Base-by-base conservation (phyloP, 1,284 basidiomycete genomes). In the Ceratobasidium sp. region DNA sequence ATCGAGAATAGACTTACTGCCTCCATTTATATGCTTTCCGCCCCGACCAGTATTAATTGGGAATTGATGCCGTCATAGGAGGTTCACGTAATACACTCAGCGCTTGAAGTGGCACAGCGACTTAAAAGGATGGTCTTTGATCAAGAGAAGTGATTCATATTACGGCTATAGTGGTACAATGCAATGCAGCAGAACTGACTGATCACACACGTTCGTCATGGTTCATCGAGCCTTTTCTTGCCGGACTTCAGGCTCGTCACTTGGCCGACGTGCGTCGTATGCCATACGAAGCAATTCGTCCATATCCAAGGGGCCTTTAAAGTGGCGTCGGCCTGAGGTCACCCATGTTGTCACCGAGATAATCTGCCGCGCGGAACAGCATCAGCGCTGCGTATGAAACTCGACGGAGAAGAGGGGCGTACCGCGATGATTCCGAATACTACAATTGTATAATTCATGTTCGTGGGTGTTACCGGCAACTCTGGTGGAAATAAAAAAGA, bases 401-500 rank as follows among this genome's bases (percentile, higher is more conserved):
- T 25, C 27, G 42, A 32, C 31, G 47, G 25, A 1, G 38, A 43
- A 10, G 52, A 74, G 72, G 65, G 69, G 70, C 77, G 35, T 29
- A 65, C 62, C 32, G 62, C 49, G 38, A 65, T 53, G 49, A 77
- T 69, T 29, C 70, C 74, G 29, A 77, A 73, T 15, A 77, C 77
- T 12, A 78, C 80, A 7, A 79, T 70, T 13, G 77, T 77, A 71
- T 81, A 82, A 73, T 82, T 82, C 81, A 82, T 82, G 58, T 75
- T 77, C 15, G 72, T 72, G 5, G 76, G 77, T 3, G 74, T 76
- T 2, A 79, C 77, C 6, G 80, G 80, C 0, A 80, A 64, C 13
- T 75, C 77, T 6, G 81, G 80, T 2, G 82, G 82, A 78, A 83
- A 82, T 31, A 82, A 71, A n/a, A 78, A 83, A 83, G 75, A 82